Conservation (phyloP, 2,329 filamentous ascomycete species). For the Colletotrichum tanaceti region DNA sequence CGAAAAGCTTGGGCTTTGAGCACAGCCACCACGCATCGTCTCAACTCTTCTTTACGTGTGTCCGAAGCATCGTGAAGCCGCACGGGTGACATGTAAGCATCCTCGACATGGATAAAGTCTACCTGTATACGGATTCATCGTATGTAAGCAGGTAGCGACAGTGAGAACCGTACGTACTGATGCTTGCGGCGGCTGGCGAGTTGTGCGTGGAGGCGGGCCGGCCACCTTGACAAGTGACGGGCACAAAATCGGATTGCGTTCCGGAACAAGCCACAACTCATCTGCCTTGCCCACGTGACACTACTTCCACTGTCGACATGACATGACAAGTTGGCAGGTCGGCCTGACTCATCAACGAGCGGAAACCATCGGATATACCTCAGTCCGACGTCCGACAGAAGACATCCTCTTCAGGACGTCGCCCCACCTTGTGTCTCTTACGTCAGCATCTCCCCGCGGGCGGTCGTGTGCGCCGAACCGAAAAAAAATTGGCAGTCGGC, state of each 20-base stretch:
- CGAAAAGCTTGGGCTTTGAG: conserved; percentile 12
- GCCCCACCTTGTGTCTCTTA: conserved; percentile 4
- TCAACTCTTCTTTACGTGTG: neutral
- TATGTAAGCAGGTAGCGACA: too few species aligned
- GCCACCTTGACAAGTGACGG: neutral
- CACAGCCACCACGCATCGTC: conserved; percentile 27
- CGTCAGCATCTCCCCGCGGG: conserved; percentile 35
- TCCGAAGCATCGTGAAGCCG: neutral
- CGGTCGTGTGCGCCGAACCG: conserved; percentile 27
- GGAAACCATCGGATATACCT: neutral
- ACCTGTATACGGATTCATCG: too few species aligned
- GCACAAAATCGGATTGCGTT: neutral
- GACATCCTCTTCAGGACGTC: too few species aligned
- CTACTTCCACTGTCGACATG: too few species aligned
- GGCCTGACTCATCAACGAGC: neutral
- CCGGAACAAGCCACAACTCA: neutral
- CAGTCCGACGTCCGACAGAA: neutral
- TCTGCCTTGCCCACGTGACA: neutral
- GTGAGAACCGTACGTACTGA: neutral
- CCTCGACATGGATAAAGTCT: too few species aligned
- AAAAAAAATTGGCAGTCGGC: conserved; percentile 39
- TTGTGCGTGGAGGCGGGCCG: neutral
- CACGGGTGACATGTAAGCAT: neutral
- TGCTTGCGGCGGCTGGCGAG: too few species aligned
- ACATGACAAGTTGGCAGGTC: too few species aligned